Conservation (phyloP, 78 protist species). For the Dictyostelium capitatum region DNA sequence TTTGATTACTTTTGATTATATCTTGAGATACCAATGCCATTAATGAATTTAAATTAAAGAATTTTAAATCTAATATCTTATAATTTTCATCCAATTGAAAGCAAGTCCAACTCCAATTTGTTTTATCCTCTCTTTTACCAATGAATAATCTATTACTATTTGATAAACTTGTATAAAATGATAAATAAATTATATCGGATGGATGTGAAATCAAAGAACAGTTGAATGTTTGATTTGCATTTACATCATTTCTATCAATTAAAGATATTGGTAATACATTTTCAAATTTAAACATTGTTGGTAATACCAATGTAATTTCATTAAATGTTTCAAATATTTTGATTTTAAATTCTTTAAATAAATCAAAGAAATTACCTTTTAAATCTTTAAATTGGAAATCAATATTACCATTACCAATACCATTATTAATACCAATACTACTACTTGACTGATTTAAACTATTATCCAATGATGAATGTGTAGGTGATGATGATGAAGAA, state of each 20-base stretch:
- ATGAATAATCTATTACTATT: slow-evolving; percentile 10
- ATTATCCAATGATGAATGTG: neutral
- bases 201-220: neutral
- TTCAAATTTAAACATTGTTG: neutral
- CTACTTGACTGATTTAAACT: neutral
- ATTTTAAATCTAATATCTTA: neutral
- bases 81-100: slow-evolving; percentile 1
- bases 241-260: neutral
- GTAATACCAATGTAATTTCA: neutral
- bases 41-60: neutral
- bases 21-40: neutral
- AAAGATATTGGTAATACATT: neutral
- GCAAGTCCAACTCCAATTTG: neutral
- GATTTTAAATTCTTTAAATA: neutral
- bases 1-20: neutral
- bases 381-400: neutral
- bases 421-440: neutral
- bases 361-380: slow-evolving; percentile 3
- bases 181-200: neutral
- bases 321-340: neutral
- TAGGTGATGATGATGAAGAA: neutral
- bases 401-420: neutral
- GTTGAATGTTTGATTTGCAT: neutral
- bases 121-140: neutral
- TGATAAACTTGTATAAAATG: neutral